Evolutionary conservation across 2,329 filamentous ascomycete species (phyloP), one percentile per base, ranked within the genome.

Genomic region (Mariannaea sp.): DNA sequence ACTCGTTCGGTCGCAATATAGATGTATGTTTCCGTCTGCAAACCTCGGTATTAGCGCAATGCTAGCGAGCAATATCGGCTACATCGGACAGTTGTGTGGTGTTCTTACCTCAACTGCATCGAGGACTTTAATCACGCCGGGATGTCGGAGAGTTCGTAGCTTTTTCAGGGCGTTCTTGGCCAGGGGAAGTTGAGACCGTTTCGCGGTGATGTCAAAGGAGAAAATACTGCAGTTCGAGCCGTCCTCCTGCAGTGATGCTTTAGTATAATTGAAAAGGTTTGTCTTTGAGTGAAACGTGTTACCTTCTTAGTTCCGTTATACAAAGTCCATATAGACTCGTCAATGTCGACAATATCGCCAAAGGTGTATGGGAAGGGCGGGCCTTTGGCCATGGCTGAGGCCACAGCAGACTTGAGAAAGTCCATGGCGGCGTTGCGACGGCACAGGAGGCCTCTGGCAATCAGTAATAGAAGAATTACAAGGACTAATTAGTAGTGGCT

Each of bases 321-420:
- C 53, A 99, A 77, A n/a, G 89, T 90, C 92, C 94, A 99, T 66
- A 97, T 92, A 20, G 93, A 96, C 68, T 94, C 86, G 71, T 95
- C 90, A 47, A 94, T 80, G 70, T 97, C 93, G 55, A 97, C 89
- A 71, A 88, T 85, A 73, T 99, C 94, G 66, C 92, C 93, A 70
- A 97, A 94, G 41, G 83, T 87, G 71, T 96, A 97, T 4, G 92
- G 92, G 69, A 97, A 96, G 5, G 92, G 87, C 47, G 92, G 92
- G 2, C 93, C 92, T 72, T 96, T 94, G 39, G 94, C 90, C 67
- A 99, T 97, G 64, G 92, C 93, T 57, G 94, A 97, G 39, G 92
- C 93, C 70, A 97, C 92, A 46, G 94, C 94, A 57, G 92, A 97
- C 76, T 97, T 97, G 70, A 99, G 83, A 69, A 97, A 97, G 73